These are phyloP conservation scores for Prinsepia uniflora DNA, from an alignment of 306 rosid genomes.

Conservation along the genomic window DNA sequence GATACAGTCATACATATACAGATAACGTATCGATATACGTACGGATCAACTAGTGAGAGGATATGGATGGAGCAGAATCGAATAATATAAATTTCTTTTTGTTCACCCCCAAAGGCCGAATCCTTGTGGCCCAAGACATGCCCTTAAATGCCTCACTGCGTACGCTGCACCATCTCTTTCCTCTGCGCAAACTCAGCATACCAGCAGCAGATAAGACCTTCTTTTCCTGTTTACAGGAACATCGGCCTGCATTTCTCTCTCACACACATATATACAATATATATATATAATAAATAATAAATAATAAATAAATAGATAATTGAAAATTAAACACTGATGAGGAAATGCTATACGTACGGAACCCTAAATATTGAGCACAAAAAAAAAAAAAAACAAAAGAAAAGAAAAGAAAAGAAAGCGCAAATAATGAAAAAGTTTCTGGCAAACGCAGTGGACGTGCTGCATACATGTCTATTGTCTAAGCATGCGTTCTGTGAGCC, in stretches of 20 bases:
- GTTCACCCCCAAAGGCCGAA: background rate
- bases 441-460: slow-evolving; percentile 22
- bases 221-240: slow-evolving; percentile 22
- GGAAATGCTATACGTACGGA: background rate
- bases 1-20: too few species aligned
- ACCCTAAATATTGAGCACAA: too few species aligned
- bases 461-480: slow-evolving; percentile 35
- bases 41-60: too few species aligned
- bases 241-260: slow-evolving; percentile 13
- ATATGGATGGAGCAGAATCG: slow-evolving; percentile 28
- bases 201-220: slow-evolving; percentile 18
- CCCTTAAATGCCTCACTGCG: slow-evolving; percentile 8
- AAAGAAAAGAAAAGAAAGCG: background rate
- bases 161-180: slow-evolving; percentile 14
- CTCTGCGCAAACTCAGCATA: slow-evolving; percentile 10
- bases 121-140: slow-evolving; percentile 8
- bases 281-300: background rate
- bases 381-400: background rate
- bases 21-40: too few species aligned
- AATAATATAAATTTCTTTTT: slow-evolving; percentile 41
- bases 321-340: background rate
- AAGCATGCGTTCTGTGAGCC: slow-evolving; percentile 29
- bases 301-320: background rate
- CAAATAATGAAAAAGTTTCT: slow-evolving; percentile 20
- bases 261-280: background rate